Evolutionary conservation across 164 flowering plant genomes (phyloP).

Genomic region (Tetracentron sinense): DNA sequence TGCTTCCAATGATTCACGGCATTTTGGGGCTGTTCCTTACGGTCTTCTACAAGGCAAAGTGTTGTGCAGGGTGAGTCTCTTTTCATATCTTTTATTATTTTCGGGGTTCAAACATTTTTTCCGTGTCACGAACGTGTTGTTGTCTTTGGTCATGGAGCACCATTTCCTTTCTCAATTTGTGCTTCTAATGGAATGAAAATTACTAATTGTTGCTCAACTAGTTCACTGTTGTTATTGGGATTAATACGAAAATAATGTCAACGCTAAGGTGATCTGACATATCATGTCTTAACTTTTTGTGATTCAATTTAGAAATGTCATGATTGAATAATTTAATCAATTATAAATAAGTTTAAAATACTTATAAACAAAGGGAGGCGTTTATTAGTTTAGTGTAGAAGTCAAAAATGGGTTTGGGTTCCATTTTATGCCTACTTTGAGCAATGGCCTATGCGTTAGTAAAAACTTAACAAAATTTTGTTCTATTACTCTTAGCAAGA

Average conservation of each 20-base stretch:
- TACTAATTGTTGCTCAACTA: background rate
- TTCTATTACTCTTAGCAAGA: no score
- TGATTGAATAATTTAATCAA: no score
- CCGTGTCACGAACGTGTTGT: background rate
- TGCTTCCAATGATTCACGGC: constrained; percentile 58
- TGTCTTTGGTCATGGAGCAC: background rate
- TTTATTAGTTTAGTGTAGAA: no score
- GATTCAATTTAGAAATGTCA: no score
- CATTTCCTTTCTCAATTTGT: background rate
- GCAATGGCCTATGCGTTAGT: no score
- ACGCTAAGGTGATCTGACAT: background rate
- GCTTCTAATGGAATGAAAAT: background rate
- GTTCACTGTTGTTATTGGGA: background rate
- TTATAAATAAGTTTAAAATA: no score
- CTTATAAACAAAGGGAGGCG: no score
- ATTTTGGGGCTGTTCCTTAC: constrained; percentile 71
- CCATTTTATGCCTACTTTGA: no score
- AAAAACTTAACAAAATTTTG: no score
- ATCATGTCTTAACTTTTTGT: background rate
- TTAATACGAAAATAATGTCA: background rate
- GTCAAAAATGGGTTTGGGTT: no score
- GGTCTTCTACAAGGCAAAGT: constrained; percentile 53
- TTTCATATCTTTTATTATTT: background rate
- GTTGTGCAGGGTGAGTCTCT: constrained; percentile 43
- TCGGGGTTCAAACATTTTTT: background rate